phyloP scores from a whole-genome alignment of 441 rosid species.

The Adansonia madagascariensis region DNA sequence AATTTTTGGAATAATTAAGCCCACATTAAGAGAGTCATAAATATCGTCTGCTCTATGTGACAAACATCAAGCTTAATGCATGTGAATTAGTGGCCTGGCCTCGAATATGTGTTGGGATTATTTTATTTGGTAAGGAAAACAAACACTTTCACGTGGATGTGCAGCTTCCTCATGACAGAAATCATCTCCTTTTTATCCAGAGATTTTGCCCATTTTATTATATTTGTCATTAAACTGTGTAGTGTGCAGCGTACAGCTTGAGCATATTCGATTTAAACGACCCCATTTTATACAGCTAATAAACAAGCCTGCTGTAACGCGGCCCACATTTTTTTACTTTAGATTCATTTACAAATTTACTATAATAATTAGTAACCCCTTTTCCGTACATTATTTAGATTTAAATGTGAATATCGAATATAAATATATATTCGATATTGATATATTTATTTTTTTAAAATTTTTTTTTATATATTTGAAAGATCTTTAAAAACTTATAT shows the following conservation, averaged over 20 bases:
- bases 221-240: neutral
- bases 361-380: neutral
- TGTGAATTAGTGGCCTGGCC: neutral
- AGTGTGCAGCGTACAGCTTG: neutral
- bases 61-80: conserved; percentile 1
- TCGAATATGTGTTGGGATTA: neutral
- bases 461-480: no score
- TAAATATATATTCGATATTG: no score
- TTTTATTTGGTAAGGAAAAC: neutral
- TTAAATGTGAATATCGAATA: no score
- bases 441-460: no score
- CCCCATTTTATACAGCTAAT: neutral
- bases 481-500: no score
- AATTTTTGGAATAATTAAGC: neutral
- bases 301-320: neutral
- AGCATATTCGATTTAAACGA: neutral
- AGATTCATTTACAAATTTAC: neutral
- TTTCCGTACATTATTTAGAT: no score
- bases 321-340: neutral
- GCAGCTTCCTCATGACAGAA: neutral
- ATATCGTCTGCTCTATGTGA: neutral
- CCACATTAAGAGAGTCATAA: neutral
- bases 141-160: conserved; percentile 7
- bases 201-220: neutral
- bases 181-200: neutral